Percentiles rank a stretch among this genome's conserved stretches.
Evolutionary conservation across 2,329 filamentous ascomycete genomes (phyloP).

Genomic region (Cytospora mali): DNA sequence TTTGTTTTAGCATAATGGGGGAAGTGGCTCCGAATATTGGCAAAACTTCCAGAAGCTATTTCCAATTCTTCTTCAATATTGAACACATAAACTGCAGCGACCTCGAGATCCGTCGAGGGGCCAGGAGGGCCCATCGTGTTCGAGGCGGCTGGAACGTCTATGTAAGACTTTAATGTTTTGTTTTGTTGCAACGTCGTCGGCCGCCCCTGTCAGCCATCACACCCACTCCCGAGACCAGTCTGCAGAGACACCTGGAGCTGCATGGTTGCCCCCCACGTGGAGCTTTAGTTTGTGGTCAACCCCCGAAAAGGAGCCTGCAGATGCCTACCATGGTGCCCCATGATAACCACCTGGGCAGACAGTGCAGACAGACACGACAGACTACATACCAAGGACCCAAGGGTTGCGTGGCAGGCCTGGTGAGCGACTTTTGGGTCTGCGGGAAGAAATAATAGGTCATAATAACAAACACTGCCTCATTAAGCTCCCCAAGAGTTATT

Average conservation of each 20-base stretch:
- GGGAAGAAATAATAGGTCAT: too few relatives aligned
- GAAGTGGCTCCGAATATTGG: neutral
- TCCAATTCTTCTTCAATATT: neutral
- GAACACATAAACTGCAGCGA: neutral
- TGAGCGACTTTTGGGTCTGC: too few relatives aligned
- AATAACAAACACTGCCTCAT: neutral
- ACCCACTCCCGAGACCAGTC: neutral
- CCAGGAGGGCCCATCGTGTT: neutral
- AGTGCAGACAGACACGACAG: neutral
- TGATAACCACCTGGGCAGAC: neutral
- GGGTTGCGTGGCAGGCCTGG: too few relatives aligned
- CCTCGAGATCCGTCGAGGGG: too few relatives aligned
- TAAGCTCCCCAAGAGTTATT: too few relatives aligned
- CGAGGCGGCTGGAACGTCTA: neutral
- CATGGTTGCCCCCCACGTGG: neutral
- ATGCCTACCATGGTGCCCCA: neutral
- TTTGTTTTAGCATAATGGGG: neutral
- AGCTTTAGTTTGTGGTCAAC: neutral
- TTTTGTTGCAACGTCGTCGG: neutral
- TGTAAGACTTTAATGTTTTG: neutral
- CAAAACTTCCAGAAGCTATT: neutral
- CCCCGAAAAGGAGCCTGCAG: neutral
- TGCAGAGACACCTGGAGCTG: conserved; percentile 1
- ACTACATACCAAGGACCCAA: too few relatives aligned
- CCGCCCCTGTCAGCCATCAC: neutral